Base-by-base conservation (phyloP, 768 basidiomycete species). In the Lyophyllum semitale region DNA sequence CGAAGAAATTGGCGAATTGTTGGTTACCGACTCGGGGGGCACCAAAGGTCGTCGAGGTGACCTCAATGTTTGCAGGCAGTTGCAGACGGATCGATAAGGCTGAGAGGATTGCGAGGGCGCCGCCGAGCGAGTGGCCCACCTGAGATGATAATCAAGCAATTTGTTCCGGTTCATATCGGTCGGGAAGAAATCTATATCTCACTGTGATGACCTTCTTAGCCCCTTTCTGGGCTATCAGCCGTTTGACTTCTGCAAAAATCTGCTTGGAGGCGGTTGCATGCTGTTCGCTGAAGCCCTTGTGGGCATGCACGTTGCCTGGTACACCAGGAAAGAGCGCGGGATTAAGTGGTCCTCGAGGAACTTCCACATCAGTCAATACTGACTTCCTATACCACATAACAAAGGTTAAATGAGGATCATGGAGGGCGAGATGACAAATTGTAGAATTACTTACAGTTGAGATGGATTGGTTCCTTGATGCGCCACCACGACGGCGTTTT, bases 401-500 rank as follows among this genome's bases (percentile, higher is more conserved):
- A 8, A 17, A 45, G 17, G 32, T 15, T 2, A 25, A 41, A 22
- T 17, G 30, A n/a, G n/a, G n/a, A n/a, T 12, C 18, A n/a, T 11
- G 8, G 22, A 8, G 20, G 41, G 9, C 37, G 37, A 8, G 22
- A 20, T 20, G 33, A 48, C 4, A 11, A 22, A 26, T 47, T 22
- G 22, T 2, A 1, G 1, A 22, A 25, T 25, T 23, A 55, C 71
- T 59, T 41, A 82, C 79, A 84, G 53, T 56, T 74, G 64, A 0
- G 66, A 65, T n/a, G 80, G 75, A 55, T 84, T 76, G 7, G 82
- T 82, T 8, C 82, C 81, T 59, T 83, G 71, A 59, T 83, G 81
- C 1, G 77, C 73, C 8, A 83, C 78, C 13, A 83, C 73, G 29
- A 83, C 73, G 0, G 77, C 65, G 51, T 75, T 69, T 48, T 75